A percentile compares a stretch with the other conserved stretches of the same genome.
Conservation (phyloP, 2,329 filamentous ascomycete genomes). For the Diaporthe humulicola region DNA sequence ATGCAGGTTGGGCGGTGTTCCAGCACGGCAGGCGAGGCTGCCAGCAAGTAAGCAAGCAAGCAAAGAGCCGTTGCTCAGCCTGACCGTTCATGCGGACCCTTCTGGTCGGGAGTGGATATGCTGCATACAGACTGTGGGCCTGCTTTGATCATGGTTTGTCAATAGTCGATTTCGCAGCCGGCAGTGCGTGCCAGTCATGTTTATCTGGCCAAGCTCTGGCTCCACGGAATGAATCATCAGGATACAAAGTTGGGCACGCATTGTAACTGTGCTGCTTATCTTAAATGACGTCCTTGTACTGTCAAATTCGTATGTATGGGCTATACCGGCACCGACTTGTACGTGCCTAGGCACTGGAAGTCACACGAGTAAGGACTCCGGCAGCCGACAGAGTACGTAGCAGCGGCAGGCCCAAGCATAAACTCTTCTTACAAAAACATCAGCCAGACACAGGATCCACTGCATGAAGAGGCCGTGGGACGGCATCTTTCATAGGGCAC, state of each 20-base stretch:
- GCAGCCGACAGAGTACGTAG: background rate
- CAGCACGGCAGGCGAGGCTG: conserved; percentile 8
- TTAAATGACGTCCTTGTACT: background rate
- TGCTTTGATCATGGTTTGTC: background rate
- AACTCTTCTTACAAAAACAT: background rate
- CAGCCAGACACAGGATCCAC: background rate
- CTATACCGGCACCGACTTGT: background rate
- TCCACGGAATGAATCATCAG: background rate
- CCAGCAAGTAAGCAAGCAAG: background rate
- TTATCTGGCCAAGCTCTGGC: background rate
- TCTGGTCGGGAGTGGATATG: conserved; percentile 3
- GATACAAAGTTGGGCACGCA: background rate
- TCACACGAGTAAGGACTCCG: background rate
- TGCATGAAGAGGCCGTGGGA: conserved; percentile 17
- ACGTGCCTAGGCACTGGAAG: too few species aligned
- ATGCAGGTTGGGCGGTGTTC: background rate
- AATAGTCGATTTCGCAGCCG: background rate
- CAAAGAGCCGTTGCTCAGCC: background rate
- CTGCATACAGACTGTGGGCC: conserved; percentile 18
- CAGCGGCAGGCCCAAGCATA: background rate
- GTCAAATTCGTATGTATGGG: background rate
- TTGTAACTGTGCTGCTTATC: background rate
- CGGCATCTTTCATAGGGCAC: background rate
- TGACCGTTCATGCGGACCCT: background rate
- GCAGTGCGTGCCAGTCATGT: background rate